phyloP scores from a whole-genome alignment of 2,329 filamentous ascomycete genomes.

The Alternaria sp. region DNA sequence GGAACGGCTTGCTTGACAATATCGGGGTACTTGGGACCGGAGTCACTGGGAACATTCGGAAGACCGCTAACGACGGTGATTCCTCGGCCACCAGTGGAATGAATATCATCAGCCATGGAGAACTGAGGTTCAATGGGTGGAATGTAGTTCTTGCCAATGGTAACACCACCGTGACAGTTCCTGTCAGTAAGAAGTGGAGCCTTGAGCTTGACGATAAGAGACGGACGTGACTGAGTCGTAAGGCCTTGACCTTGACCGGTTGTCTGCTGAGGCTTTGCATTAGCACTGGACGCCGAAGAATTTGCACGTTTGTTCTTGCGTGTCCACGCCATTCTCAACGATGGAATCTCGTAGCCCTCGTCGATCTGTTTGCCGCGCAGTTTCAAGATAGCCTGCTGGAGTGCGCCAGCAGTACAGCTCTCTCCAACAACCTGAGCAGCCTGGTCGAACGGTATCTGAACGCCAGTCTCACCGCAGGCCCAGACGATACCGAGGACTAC shows the following conservation, averaged over 20 bases:
- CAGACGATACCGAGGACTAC: slow-evolving; percentile 40
- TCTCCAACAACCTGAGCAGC: slow-evolving; percentile 36
- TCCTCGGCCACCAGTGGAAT: neutral
- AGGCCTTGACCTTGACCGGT: neutral
- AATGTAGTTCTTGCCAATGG: neutral
- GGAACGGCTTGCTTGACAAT: neutral
- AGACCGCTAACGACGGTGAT: neutral
- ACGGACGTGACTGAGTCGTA: slow-evolving; percentile 9
- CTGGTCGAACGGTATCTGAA: slow-evolving; percentile 43
- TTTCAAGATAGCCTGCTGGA: slow-evolving; percentile 48
- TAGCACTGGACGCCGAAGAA: slow-evolving; percentile 15
- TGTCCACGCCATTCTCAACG: slow-evolving; percentile 36
- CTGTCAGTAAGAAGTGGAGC: neutral
- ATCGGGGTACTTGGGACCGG: neutral
- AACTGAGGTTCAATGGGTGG: neutral
- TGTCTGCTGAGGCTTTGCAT: neutral
- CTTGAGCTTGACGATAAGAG: slow-evolving; percentile 22
- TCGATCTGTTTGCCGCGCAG: slow-evolving; percentile 31
- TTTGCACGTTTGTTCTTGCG: slow-evolving; percentile 22
- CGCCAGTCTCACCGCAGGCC: slow-evolving; percentile 39
- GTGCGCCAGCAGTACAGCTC: slow-evolving; percentile 35
- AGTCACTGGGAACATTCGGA: neutral
- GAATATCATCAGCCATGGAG: neutral
- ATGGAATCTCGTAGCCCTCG: slow-evolving; percentile 32
- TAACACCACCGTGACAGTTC: neutral